Percentiles rank a stretch among this genome's conserved stretches.
Evolutionary conservation across 768 basidiomycete genomes (phyloP).

Genomic region (Macrolepiota fuliginosa): DNA sequence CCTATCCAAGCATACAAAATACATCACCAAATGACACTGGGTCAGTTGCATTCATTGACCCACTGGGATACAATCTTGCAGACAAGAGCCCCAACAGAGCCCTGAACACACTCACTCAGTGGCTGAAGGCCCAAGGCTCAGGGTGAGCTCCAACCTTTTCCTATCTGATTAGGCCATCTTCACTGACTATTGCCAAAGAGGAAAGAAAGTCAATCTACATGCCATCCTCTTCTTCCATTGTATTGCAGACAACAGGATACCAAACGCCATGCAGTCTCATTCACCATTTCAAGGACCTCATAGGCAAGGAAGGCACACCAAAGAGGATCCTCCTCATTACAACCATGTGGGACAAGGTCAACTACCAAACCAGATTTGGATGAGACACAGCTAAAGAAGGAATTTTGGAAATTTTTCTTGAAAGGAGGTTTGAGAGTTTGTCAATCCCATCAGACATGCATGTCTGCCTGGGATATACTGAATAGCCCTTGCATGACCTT

Average conservation of each 20-base stretch:
- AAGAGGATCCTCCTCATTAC: conserved; percentile 6
- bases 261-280: conserved; percentile 10
- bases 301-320: conserved; percentile 5
- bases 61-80: conserved; percentile 7
- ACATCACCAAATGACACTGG: neutral
- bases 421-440: conserved; percentile 3
- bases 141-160: neutral
- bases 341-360: conserved; percentile 12
- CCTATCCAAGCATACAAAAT: conserved; percentile 5
- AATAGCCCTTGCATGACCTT: neutral
- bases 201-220: neutral
- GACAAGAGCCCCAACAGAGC: conserved; percentile 10
- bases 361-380: neutral
- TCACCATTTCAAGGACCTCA: conserved; percentile 2
- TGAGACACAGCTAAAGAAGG: conserved; percentile 3
- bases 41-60: conserved; percentile 1
- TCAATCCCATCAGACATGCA: neutral
- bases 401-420: conserved; percentile 5
- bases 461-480: conserved; percentile 7
- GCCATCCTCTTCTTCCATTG: conserved; percentile 12
- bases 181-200: neutral
- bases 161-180: neutral
- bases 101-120: conserved; percentile 9
- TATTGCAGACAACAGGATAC: conserved; percentile 10
- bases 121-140: conserved; percentile 8